A percentile compares a stretch with the other conserved stretches of the same genome.
phyloP scores from a whole-genome alignment of 805 yeast genomes.

The Millerozyma miso region DNA sequence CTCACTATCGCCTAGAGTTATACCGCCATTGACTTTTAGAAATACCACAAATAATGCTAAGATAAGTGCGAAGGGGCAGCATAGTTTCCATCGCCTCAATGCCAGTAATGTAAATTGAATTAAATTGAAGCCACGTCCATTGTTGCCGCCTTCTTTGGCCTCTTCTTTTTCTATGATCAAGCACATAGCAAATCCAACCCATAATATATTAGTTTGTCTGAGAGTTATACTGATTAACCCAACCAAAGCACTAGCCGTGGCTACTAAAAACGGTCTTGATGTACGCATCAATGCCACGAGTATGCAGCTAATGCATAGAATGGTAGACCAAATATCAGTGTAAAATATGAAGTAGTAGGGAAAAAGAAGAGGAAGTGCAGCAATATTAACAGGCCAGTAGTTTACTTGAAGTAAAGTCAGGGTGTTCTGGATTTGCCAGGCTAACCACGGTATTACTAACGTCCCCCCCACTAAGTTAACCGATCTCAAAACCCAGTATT shows the following conservation, averaged over 20 bases:
- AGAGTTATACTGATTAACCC: conserved; percentile 64
- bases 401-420: conserved; percentile 9
- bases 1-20: conserved; percentile 87
- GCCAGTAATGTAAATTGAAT: conserved; percentile 6
- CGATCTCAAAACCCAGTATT: conserved; percentile 24
- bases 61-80: conserved; percentile 52
- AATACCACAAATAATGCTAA: conserved; percentile 53
- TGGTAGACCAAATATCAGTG: conserved; percentile 91
- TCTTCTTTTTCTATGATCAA: conserved; percentile 48
- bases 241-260: conserved; percentile 17
- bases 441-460: conserved; percentile 46
- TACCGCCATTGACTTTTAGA: conserved; percentile 67
- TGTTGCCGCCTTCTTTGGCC: conserved; percentile 11
- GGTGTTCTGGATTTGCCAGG: conserved; percentile 11
- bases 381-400: conserved; percentile 25
- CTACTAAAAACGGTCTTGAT: conserved; percentile 20
- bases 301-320: conserved; percentile 38
- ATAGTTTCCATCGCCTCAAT: conserved; percentile 13
- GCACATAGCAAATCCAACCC: conserved; percentile 66
- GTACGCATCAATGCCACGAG: conserved; percentile 50
- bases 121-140: conserved; percentile 10
- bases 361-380: conserved; percentile 64
- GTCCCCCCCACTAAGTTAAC: conserved; percentile 68
- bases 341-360: conserved; percentile 77
- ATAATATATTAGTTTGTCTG: conserved; percentile 88